Base-by-base conservation (phyloP, 352 stramenopile species). In the Globisporangium alternatum region DNA sequence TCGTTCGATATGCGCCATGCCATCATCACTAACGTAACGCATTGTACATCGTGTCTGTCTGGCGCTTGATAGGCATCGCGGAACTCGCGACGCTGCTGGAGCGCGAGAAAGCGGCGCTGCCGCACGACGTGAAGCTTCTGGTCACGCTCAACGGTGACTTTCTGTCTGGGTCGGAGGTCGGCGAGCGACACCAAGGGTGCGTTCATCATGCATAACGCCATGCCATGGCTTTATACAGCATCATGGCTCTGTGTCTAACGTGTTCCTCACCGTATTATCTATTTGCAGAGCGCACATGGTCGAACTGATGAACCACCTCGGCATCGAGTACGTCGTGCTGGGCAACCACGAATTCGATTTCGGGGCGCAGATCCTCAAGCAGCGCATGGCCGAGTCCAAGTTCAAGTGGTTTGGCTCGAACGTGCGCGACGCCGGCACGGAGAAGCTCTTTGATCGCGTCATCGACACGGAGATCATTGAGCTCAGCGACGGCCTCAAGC, bases 321-420 rank as follows among this genome's bases (percentile, higher is more conserved):
- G 68, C 12, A 82, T 93, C 47, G 71, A 88, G 37, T 93, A 90
- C 66, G 78, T 90, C 30, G 83, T 93, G 25, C 54, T 90, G 61
- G 84, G 84, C 37, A 93, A 93, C 68, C 84, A 93, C 71, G 84
- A 93, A 65, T 93, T 91, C 53, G 84, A 93, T 55, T 93, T 90
- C 61, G 84, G 84, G 0, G 69, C 70, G 1, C 49, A 80, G 5
- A 70, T 84, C 41, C 65, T 93, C 6, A 74, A 78, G 22, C 33
- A 79, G 30, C 78, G 79, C 22, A 88, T 93, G 67, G 63, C 51
- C 1, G 74, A 79, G 43, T 88, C 84, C 6, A 78, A 70, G 30
- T 86, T 84, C 58, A 88, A 87, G 66, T 91, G 81, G 78, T 88
- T 91, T 57, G 84, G 84, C 13, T 89, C 80, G 31, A 93, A 93